Percentiles rank a stretch among this genome's conserved stretches.
Conservation (phyloP, 139 green algal genomes). For the Trebouxia sp. region DNA sequence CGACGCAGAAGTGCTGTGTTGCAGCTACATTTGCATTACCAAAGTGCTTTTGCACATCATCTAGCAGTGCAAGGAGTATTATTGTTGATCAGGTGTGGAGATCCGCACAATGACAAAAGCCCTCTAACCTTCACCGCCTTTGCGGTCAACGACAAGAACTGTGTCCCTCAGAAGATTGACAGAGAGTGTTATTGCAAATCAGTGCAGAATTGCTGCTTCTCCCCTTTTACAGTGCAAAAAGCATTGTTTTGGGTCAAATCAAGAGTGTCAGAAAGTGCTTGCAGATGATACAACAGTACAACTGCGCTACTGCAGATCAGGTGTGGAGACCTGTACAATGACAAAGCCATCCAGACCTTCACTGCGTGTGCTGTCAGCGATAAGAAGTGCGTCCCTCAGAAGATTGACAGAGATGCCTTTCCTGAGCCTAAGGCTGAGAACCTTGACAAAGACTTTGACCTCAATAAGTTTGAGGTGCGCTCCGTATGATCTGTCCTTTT, state of each 20-base stretch:
- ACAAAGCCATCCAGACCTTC: conserved; percentile 77
- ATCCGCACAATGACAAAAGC: conserved; percentile 76
- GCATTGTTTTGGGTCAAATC: not conserved
- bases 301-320: conserved; percentile 62
- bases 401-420: conserved; percentile 50
- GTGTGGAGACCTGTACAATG: conserved; percentile 81
- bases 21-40: not conserved
- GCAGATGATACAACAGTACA: not conserved
- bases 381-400: conserved; percentile 86
- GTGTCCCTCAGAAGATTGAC: conserved; percentile 80
- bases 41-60: conserved; percentile 47
- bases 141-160: conserved; percentile 83
- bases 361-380: conserved; percentile 85
- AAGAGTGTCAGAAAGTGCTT: not conserved
- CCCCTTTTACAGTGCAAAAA: not conserved
- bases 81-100: conserved; percentile 74
- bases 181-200: not conserved
- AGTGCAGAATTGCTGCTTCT: not conserved
- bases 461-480: conserved; percentile 58
- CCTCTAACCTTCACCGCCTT: conserved; percentile 84
- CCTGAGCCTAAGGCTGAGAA: conserved; percentile 49
- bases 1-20: too few species aligned
- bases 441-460: conserved; percentile 65
- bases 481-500: not conserved
- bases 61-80: not conserved